These are phyloP conservation scores for Chenopodium album DNA, from an alignment of 148 eudicot species.

Conservation along the genomic window DNA sequence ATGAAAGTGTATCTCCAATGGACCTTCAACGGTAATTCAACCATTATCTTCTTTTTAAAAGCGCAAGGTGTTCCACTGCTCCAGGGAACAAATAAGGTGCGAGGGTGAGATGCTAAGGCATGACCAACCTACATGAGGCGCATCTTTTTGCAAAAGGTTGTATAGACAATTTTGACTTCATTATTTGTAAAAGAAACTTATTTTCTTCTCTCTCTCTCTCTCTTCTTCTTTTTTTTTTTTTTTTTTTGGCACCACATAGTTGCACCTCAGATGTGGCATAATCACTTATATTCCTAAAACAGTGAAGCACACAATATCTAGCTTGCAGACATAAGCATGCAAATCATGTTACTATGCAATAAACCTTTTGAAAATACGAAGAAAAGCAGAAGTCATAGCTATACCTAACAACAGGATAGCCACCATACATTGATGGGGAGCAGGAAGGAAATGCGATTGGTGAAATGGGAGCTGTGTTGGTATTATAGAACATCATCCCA, in stretches of 20 bases:
- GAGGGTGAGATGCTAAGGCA: too few species aligned
- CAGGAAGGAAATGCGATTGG: constrained; percentile 46
- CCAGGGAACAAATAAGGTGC: too few species aligned
- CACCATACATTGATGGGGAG: constrained; percentile 41
- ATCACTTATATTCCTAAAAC: not conserved
- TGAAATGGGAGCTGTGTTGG: constrained; percentile 43
- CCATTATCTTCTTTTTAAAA: too few species aligned
- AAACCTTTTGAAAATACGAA: not conserved
- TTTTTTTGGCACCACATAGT: not conserved
- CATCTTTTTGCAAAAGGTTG: too few species aligned
- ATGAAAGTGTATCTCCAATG: too few species aligned
- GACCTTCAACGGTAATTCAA: too few species aligned
- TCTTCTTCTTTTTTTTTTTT: too few species aligned
- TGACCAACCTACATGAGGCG: too few species aligned
- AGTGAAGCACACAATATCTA: not conserved
- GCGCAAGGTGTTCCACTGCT: too few species aligned
- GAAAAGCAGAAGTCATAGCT: constrained; percentile 14
- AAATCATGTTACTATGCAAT: not conserved
- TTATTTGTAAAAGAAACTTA: too few species aligned
- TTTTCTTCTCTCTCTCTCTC: too few species aligned
- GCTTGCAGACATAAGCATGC: not conserved
- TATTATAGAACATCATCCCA: constrained; percentile 55
- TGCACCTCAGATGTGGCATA: not conserved
- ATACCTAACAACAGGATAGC: constrained; percentile 48
- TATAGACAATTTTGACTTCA: too few species aligned